Conservation (phyloP, 2,329 filamentous ascomycete species). For the Ilyonectria sp. region DNA sequence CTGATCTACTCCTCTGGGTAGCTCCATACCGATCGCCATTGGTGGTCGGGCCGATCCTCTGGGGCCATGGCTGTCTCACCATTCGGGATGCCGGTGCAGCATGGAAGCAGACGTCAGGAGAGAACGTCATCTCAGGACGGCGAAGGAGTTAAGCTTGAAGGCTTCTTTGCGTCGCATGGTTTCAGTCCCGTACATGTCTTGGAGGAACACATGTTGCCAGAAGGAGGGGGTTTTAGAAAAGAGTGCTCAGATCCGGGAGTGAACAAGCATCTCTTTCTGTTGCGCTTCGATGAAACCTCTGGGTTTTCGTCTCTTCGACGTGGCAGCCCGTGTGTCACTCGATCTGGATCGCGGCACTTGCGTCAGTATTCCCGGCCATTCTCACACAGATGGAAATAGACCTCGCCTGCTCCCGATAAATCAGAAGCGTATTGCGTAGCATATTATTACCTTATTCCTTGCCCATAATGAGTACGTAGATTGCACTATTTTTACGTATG, state of each 20-base stretch:
- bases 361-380: background rate
- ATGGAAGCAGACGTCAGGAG: background rate
- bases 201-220: background rate
- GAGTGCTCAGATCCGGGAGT: constrained; percentile 12
- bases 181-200: background rate
- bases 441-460: background rate
- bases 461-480: background rate
- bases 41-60: constrained; percentile 12
- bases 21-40: constrained; percentile 2
- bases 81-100: constrained; percentile 13
- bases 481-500: background rate
- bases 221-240: constrained; percentile 12
- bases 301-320: background rate
- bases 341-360: background rate
- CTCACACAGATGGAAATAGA: background rate
- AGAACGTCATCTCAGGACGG: background rate
- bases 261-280: background rate
- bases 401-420: background rate
- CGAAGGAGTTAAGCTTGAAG: background rate
- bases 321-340: background rate
- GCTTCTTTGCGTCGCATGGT: background rate
- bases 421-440: background rate
- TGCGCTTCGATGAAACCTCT: background rate
- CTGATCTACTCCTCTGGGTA: background rate
- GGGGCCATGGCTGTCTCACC: constrained; percentile 26